Evolutionary conservation across 768 basidiomycete genomes (phyloP).

Genomic region (Suillus placidus): DNA sequence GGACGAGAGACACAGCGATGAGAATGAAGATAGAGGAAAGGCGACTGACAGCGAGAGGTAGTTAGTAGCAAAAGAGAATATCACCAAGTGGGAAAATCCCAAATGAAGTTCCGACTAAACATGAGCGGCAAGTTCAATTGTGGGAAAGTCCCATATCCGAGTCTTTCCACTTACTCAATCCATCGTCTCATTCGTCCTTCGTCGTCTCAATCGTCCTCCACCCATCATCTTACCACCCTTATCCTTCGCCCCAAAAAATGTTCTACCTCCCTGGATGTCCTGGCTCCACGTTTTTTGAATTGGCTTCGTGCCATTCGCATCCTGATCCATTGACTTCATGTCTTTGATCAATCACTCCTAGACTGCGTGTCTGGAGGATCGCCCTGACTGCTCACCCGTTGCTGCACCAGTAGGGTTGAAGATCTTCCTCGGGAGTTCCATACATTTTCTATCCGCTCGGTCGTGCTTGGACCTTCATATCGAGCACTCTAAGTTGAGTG

Average conservation of each 20-base stretch:
- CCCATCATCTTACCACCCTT: background rate
- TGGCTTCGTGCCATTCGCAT: background rate
- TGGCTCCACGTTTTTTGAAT: background rate
- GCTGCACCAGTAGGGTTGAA: background rate
- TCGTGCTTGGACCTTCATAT: too few relatives aligned
- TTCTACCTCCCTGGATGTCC: background rate
- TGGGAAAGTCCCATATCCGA: constrained; percentile 4
- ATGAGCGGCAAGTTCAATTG: background rate
- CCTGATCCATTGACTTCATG: background rate
- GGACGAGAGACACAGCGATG: background rate
- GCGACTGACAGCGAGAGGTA: too few relatives aligned
- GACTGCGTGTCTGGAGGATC: background rate
- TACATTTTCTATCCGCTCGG: background rate
- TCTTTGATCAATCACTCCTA: background rate
- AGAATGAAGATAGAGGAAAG: background rate
- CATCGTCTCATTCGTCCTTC: background rate
- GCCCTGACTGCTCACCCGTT: background rate
- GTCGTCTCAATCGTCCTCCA: background rate
- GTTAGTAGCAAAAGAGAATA: background rate
- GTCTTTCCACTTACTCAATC: background rate
- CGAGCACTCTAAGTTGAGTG: background rate
- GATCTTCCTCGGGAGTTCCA: background rate
- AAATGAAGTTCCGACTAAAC: background rate
- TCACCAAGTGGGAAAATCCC: background rate
- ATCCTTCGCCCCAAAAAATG: background rate